Base-by-base conservation (phyloP, 139 green algal genomes). In the Chlorella sp. region DNA sequence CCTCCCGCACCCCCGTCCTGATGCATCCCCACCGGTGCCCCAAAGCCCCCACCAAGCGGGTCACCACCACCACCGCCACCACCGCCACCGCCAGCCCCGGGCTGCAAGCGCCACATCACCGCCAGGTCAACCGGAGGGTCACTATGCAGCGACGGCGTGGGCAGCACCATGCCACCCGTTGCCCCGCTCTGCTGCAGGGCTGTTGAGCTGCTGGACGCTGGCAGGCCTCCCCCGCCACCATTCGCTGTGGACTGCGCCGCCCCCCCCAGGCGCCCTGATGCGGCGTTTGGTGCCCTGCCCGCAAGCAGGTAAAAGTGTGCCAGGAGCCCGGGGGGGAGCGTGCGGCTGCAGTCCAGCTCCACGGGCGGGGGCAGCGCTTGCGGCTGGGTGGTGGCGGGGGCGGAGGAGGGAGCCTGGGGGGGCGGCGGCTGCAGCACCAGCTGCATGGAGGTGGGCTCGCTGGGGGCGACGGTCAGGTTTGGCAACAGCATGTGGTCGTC, bases 381-480 rank as follows among this genome's bases (percentile, higher is more conserved):
- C 23, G 32, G 27, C 17, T 30, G 35, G 35, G 35, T 3, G 2
- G 65, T 70, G 20, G 69, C 60, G 35, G 72, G 62, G 14, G 82
- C 75, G 26, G 76, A 76, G 22, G 80, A 33, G 26, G 72, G n/a
- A n/a, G n/a, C n/a, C n/a, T n/a, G n/a, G 50, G 67, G 36, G 5
- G 81, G 75, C 62, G 78, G 76, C 36, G 79, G 30, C 20, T 68
- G 77, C 23, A 82, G 76, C 3, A 34, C 35, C 23, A 60, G 27
- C 17, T 30, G 35, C 29, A 31, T 3, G 2, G 65, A 68, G 20
- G 69, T 65, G 35, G 72, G 62, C 24, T 85, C 75, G 26, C 80
- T 76, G 22, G 80, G 42, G 26, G 72, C n/a, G 60, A 85, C 35
- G 27, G 31, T 49, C 33, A 82, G 20, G 24, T 35, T 42, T 26